Conservation (phyloP, 495 filamentous ascomycete genomes). For the Tuber magnatum region DNA sequence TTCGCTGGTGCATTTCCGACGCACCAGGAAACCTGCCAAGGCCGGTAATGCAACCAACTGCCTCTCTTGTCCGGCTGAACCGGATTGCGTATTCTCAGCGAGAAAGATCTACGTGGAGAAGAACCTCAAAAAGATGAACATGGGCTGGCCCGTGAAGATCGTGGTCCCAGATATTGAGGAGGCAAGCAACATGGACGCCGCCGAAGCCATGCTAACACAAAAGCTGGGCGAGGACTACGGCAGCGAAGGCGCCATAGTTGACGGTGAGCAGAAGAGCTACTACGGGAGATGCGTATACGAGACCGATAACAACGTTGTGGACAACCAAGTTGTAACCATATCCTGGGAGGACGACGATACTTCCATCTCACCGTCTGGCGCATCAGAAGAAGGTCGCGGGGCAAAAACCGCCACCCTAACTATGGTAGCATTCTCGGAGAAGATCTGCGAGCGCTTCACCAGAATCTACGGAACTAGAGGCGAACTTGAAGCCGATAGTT, state of each 20-base stretch:
- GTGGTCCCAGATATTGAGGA: conserved; percentile 89
- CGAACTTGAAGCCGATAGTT: conserved; percentile 73
- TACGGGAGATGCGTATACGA: conserved; percentile 94
- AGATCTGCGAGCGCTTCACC: conserved; percentile 74
- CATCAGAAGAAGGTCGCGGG: conserved; percentile 45
- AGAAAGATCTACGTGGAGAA: conserved; percentile 64
- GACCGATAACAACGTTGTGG: conserved; percentile 80
- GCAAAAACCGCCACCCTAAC: conserved; percentile 84
- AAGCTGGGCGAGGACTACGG: conserved; percentile 64
- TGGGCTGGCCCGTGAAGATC: conserved; percentile 75
- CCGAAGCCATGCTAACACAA: conserved; percentile 46
- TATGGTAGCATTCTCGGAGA: conserved; percentile 86
- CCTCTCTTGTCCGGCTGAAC: conserved; percentile 65
- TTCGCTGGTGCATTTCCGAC: conserved; percentile 64
- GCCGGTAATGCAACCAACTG: conserved; percentile 83
- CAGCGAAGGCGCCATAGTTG: conserved; percentile 50
- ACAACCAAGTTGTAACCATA: conserved; percentile 83
- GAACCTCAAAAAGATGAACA: conserved; percentile 54
- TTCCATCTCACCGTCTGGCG: not conserved
- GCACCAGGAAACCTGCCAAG: conserved; percentile 59
- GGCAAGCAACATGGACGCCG: conserved; percentile 41
- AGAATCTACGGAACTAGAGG: conserved; percentile 76
- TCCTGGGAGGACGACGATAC: conserved; percentile 55
- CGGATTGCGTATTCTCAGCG: conserved; percentile 72
- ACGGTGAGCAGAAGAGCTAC: conserved; percentile 46